Evolutionary conservation across 257 asterid species (phyloP), one percentile per base, ranked within the genome.

Genomic region (Linderniella brevidens): DNA sequence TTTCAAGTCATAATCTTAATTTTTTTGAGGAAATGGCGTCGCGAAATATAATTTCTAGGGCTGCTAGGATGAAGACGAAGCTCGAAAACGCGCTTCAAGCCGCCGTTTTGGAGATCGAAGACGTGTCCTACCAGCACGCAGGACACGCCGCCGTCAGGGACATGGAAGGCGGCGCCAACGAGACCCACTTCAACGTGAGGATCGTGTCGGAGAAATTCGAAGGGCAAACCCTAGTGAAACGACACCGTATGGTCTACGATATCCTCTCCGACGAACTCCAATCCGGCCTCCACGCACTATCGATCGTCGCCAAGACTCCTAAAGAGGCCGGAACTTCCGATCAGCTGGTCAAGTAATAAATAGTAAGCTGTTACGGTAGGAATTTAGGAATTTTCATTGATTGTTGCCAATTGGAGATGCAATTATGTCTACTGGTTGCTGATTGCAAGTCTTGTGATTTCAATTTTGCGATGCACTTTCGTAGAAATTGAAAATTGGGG

Each of bases 61-160:
- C 95, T 3, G 66, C 52, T 29, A 46, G 95, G 49, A 80, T 87
- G 54, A 83, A 76, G 68, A 45, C 77, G 55, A 83, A 59, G 74
- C 86, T 87, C 46, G 83, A 76, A 57, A 61, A 80, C 49, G 86
- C 86, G 61, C 77, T 87, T 39, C 78, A 74, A 50, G 73, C 85
- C 11, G 70, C 67, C 66, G 37, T 67, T 12, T 54, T 88, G 56
- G 92, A 83, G 62, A 76, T 83, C 0, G 93, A 88, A 58, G 97
- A 88, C 69, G 92, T 88, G 8, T 88, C 97, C 18, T 58, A 80
- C 65, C 90, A 80, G 71, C 97, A 88, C 46, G 95, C 93, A 19
- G 95, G 93, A 14, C 97, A 87, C 75, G 84, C 77, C 47, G 95
- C 92, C 50, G 77, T 88, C 16, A 70, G 63, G 58, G 74, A 46